These are phyloP conservation scores for Cryptococcus sp. DNA, from an alignment of 1,284 basidiomycete species.

Conservation along the genomic window DNA sequence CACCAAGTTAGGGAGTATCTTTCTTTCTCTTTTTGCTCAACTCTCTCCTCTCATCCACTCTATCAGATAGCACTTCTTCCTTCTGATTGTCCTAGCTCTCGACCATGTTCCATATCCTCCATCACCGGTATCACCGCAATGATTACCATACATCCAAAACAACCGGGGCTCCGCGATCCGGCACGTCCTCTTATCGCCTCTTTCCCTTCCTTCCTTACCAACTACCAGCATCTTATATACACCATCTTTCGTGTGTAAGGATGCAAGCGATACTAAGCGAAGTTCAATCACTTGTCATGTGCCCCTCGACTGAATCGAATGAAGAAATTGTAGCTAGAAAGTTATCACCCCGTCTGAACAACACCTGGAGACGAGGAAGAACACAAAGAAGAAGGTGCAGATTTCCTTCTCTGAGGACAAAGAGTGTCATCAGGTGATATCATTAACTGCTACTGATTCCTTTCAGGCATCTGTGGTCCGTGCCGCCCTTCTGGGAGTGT, in stretches of 20 bases:
- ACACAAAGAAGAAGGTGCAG: not conserved
- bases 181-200: not conserved
- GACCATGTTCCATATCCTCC: not conserved
- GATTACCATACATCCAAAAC: not conserved
- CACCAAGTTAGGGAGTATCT: too few relatives aligned
- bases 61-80: not conserved
- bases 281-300: not conserved
- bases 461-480: conserved; percentile 14
- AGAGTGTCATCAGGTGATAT: conserved; percentile 14
- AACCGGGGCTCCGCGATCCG: not conserved
- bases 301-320: not conserved
- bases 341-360: not conserved
- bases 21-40: too few relatives aligned
- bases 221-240: too few relatives aligned
- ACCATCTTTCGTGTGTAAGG: not conserved
- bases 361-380: not conserved
- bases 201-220: not conserved
- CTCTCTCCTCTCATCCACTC: too few relatives aligned
- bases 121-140: not conserved
- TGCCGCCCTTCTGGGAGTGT: conserved; percentile 11
- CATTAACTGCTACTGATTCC: conserved; percentile 20
- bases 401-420: conserved; percentile 25
- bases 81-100: not conserved
- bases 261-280: not conserved
- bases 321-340: not conserved